A percentile compares a stretch with the other conserved stretches of the same genome.
Evolutionary conservation across 2,329 filamentous ascomycete species (phyloP).

Genomic region (Penicillium brevicompactum): DNA sequence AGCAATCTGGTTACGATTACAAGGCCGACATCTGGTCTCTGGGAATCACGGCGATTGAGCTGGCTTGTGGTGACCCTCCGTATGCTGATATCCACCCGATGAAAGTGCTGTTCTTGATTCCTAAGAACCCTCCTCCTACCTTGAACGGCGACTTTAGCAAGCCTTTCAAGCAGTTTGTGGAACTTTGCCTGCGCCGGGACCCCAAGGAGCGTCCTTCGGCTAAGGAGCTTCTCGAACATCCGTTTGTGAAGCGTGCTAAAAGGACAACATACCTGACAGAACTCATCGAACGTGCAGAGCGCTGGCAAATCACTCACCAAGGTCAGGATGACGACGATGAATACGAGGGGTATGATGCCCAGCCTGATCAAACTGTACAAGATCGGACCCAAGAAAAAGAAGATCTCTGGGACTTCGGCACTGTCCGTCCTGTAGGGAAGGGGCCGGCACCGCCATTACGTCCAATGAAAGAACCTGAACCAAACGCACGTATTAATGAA

Average conservation of each 20-base stretch:
- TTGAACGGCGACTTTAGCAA: constrained; percentile 81
- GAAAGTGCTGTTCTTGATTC: constrained; percentile 96
- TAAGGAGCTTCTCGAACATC: constrained; percentile 82
- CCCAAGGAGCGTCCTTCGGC: constrained; percentile 86
- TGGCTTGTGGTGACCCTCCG: constrained; percentile 89
- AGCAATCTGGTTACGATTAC: constrained; percentile 96
- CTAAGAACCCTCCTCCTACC: constrained; percentile 85
- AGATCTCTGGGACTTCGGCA: constrained; percentile 98
- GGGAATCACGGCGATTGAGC: constrained; percentile 88
- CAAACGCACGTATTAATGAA: constrained; percentile 68
- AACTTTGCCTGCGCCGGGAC: constrained; percentile 82
- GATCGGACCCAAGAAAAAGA: constrained; percentile 60
- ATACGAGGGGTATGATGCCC: constrained; percentile 65
- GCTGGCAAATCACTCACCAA: constrained; percentile 76
- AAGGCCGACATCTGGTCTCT: constrained; percentile 98
- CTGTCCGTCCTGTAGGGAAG: constrained; percentile 78
- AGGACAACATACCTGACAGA: constrained; percentile 97
- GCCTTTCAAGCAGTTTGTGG: constrained; percentile 81
- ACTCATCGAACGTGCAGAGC: constrained; percentile 84
- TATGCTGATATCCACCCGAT: constrained; percentile 97
- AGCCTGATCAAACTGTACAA: constrained; percentile 39
- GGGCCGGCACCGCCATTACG: constrained; percentile 59
- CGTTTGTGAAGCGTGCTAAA: constrained; percentile 88
- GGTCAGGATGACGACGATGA: constrained; percentile 67
- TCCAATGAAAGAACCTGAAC: constrained; percentile 77